Evolutionary conservation across 139 green algal species (phyloP).

Genomic region (Coelastrella sp.): DNA sequence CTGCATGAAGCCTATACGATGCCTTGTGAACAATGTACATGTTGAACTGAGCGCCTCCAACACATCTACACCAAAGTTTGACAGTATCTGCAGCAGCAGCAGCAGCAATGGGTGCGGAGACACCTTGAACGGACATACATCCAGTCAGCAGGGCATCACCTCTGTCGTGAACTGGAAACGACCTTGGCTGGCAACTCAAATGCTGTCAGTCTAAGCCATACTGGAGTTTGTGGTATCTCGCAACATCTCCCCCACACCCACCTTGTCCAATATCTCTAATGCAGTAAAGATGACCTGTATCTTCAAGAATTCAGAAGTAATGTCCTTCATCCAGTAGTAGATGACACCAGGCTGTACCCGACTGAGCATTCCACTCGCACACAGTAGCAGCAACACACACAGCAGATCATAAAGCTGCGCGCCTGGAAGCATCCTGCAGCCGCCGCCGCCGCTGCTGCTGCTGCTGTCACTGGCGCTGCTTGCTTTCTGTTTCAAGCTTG

Average conservation of each 20-base stretch:
- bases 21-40: slow-evolving; percentile 65
- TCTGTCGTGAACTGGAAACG: not conserved
- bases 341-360: slow-evolving; percentile 81
- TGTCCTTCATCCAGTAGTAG: slow-evolving; percentile 87
- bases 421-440: slow-evolving; percentile 32
- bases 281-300: slow-evolving; percentile 86
- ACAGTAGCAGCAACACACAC: slow-evolving; percentile 73
- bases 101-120: not conserved
- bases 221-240: too few relatives aligned
- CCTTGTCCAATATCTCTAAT: slow-evolving; percentile 92
- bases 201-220: too few relatives aligned
- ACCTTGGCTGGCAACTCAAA: too few relatives aligned
- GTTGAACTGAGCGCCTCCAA: slow-evolving; percentile 84
- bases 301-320: slow-evolving; percentile 91
- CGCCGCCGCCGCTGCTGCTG: slow-evolving; percentile 27
- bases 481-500: not conserved
- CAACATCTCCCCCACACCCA: not conserved
- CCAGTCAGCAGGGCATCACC: too few relatives aligned
- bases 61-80: slow-evolving; percentile 87
- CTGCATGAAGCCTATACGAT: slow-evolving; percentile 34
- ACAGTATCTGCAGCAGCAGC: slow-evolving; percentile 74
- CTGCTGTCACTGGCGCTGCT: slow-evolving; percentile 29
- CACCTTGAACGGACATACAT: too few relatives aligned
- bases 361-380: slow-evolving; percentile 65
- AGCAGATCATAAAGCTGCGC: slow-evolving; percentile 85